Percentiles rank a stretch among this genome's conserved stretches.
Evolutionary conservation across 208 protist genomes (phyloP).

Genomic region (Porcisia hertigi): DNA sequence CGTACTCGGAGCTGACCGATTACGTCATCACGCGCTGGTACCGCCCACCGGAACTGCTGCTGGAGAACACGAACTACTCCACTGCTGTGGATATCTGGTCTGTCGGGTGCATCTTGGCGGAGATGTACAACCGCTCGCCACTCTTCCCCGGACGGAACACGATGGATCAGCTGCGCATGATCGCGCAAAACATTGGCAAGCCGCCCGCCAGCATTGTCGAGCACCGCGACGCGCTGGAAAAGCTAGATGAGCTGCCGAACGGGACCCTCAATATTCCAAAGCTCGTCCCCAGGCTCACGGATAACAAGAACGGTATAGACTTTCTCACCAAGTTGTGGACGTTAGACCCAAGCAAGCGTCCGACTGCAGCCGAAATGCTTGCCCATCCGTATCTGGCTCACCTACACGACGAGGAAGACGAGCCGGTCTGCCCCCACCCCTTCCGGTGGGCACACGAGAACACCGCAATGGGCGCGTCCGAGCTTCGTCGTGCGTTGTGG

Average conservation of each 20-base stretch:
- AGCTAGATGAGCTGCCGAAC: slow-evolving; percentile 74
- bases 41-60: slow-evolving; percentile 92
- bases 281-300: slow-evolving; percentile 67
- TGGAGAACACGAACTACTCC: slow-evolving; percentile 89
- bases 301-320: slow-evolving; percentile 68
- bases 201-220: slow-evolving; percentile 90
- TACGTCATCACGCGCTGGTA: slow-evolving; percentile 96
- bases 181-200: slow-evolving; percentile 92
- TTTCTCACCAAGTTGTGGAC: slow-evolving; percentile 83
- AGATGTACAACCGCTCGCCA: slow-evolving; percentile 94
- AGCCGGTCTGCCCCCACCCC: slow-evolving; percentile 61
- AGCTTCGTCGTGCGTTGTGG: slow-evolving; percentile 86
- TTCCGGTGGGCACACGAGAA: slow-evolving; percentile 86
- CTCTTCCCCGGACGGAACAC: slow-evolving; percentile 90
- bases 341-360: slow-evolving; percentile 76
- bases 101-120: slow-evolving; percentile 96
- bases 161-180: slow-evolving; percentile 93
- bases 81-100: slow-evolving; percentile 92
- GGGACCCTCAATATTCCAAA: slow-evolving; percentile 66
- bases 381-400: slow-evolving; percentile 81
- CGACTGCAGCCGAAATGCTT: slow-evolving; percentile 77
- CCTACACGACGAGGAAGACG: slow-evolving; percentile 82
- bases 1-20: slow-evolving; percentile 80
- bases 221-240: slow-evolving; percentile 79
- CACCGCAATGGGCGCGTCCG: slow-evolving; percentile 57